Conservation (phyloP, 2,329 filamentous ascomycete genomes). For the Teratosphaeria epicoccoides region DNA sequence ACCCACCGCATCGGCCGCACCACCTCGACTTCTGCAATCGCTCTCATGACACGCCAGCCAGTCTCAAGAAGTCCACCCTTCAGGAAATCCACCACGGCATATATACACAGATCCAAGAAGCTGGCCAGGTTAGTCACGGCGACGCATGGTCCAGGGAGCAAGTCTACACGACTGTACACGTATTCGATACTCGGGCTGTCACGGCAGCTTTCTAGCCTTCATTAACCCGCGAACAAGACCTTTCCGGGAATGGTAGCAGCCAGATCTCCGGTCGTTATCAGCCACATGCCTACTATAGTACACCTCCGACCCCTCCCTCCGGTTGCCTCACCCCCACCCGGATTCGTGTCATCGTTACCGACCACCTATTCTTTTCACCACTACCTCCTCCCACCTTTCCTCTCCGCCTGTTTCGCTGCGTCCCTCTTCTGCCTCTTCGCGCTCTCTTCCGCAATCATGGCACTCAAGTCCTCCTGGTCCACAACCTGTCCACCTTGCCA, state of each 20-base stretch:
- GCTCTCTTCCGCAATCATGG: slow-evolving; percentile 92
- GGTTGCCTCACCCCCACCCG: not conserved
- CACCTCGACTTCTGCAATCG: no score
- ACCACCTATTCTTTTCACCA: not conserved
- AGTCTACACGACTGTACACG: not conserved
- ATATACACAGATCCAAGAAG: not conserved
- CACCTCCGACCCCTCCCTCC: not conserved
- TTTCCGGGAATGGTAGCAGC: not conserved
- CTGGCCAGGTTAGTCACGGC: not conserved
- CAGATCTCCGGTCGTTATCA: not conserved
- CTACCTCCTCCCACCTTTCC: not conserved
- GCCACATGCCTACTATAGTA: not conserved
- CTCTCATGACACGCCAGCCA: no score
- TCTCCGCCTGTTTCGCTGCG: slow-evolving; percentile 45
- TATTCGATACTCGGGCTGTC: not conserved
- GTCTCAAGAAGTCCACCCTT: no score
- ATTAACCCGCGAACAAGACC: not conserved
- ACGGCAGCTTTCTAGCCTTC: not conserved
- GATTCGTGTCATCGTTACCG: not conserved
- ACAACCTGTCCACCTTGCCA: slow-evolving; percentile 59
- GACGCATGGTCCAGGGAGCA: not conserved
- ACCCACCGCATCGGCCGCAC: no score
- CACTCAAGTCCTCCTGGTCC: slow-evolving; percentile 80
- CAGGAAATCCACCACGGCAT: no score
- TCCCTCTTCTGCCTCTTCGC: slow-evolving; percentile 84